Conservation (phyloP, 768 basidiomycete genomes). For the Holtermannia corniformis region DNA sequence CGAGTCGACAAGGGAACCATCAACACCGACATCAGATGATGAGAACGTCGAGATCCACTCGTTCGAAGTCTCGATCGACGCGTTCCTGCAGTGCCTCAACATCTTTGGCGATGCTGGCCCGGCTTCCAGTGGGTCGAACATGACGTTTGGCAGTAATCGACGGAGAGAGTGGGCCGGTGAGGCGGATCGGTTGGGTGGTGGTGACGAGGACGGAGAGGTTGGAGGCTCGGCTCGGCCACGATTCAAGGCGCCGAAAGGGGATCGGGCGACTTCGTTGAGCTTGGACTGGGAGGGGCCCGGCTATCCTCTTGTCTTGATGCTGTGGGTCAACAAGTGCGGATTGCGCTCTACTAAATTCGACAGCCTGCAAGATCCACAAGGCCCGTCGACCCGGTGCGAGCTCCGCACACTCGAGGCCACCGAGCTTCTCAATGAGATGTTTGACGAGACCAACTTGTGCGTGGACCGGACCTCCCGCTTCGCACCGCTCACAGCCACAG, state of each 20-base stretch:
- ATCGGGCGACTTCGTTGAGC: conserved; percentile 70
- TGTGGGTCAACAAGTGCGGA: conserved; percentile 51
- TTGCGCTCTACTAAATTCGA: not conserved
- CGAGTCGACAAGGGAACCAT: conserved; percentile 30
- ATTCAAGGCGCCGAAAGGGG: conserved; percentile 7
- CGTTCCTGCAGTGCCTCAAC: conserved; percentile 80
- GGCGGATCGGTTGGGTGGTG: conserved; percentile 32
- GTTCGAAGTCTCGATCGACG: conserved; percentile 76
- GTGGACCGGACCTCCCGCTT: conserved; percentile 12
- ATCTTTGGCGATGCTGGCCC: conserved; percentile 73
- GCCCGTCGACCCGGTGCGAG: conserved; percentile 36
- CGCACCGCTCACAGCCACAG: conserved; percentile 41
- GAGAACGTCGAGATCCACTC: conserved; percentile 38
- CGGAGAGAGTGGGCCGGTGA: conserved; percentile 43
- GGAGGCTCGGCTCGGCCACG: conserved; percentile 1
- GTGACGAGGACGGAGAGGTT: conserved; percentile 41
- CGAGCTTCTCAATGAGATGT: conserved; percentile 66
- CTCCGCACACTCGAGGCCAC: conserved; percentile 66
- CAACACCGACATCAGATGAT: conserved; percentile 5
- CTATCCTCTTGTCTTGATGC: conserved; percentile 62
- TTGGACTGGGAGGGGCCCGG: conserved; percentile 72
- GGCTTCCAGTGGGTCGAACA: not conserved
- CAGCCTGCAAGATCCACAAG: conserved; percentile 34
- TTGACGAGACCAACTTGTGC: conserved; percentile 59
- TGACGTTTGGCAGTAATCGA: conserved; percentile 37